A percentile compares a stretch with the other conserved stretches of the same genome.
phyloP scores from a whole-genome alignment of 2,329 filamentous ascomycete genomes.

The Penicillium sp. region DNA sequence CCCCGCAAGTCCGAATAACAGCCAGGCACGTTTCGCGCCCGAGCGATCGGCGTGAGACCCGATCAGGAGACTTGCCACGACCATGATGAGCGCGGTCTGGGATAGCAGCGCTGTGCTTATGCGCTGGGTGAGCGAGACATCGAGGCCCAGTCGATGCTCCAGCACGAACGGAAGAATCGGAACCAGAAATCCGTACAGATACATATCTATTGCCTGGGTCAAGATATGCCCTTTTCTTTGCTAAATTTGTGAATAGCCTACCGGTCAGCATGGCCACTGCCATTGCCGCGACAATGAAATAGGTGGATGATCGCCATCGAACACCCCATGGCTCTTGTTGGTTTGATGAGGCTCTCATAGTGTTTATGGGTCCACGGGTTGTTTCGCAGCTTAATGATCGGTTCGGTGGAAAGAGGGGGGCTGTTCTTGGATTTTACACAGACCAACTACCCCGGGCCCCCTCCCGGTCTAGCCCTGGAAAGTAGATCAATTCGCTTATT shows the following conservation, averaged over 20 bases:
- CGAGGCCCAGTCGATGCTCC: constrained; percentile 21
- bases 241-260: neutral
- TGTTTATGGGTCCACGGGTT: neutral
- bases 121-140: constrained; percentile 18
- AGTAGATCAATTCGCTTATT: neutral
- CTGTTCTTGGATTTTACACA: neutral
- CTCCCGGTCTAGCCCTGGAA: neutral
- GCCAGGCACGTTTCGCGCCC: constrained; percentile 14
- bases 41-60: constrained; percentile 18
- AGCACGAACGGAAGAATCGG: constrained; percentile 26
- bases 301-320: constrained; percentile 19
- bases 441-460: neutral
- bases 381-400: neutral
- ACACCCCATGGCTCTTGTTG: constrained; percentile 10
- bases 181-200: constrained; percentile 26
- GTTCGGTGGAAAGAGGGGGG: neutral
- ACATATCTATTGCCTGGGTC: constrained; percentile 16
- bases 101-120: constrained; percentile 22
- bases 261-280: constrained; percentile 21
- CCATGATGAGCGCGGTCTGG: constrained; percentile 19
- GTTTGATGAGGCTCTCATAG: neutral
- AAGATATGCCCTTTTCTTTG: neutral
- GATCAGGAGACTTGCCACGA: constrained; percentile 19
- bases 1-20: constrained; percentile 17
- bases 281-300: constrained; percentile 20